Percentiles rank a stretch among this genome's conserved stretches.
Conservation (phyloP, 768 basidiomycete genomes). For the Rhodotorula sphaerocarpa region DNA sequence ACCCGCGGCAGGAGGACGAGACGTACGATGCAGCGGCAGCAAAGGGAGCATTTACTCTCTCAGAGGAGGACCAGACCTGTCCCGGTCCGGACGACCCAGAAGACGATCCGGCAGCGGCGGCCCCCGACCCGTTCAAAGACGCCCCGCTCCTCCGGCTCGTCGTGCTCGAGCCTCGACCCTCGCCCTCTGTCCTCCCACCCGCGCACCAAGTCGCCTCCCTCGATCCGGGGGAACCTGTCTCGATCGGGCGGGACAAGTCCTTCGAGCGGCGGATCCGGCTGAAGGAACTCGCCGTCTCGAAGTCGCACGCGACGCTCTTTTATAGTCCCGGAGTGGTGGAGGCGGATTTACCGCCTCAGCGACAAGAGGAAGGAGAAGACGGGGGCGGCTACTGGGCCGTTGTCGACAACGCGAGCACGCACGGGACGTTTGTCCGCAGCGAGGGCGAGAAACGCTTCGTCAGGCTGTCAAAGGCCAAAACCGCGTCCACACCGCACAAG, state of each 20-base stretch:
- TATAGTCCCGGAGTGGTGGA: constrained; percentile 54
- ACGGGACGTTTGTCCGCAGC: constrained; percentile 60
- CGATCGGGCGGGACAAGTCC: constrained; percentile 64
- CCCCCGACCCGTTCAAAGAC: constrained; percentile 2
- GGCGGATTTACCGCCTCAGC: too few relatives aligned
- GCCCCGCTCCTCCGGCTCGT: constrained; percentile 32
- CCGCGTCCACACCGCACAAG: neutral
- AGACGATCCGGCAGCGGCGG: neutral
- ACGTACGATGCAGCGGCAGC: neutral
- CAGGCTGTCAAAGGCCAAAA: constrained; percentile 19
- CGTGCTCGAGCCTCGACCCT: constrained; percentile 6
- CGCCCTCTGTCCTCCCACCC: constrained; percentile 4
- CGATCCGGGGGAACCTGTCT: constrained; percentile 55
- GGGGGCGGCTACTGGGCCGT: constrained; percentile 54
- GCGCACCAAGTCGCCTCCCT: constrained; percentile 51
- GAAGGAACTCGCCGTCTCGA: constrained; percentile 77
- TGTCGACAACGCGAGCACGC: constrained; percentile 78
- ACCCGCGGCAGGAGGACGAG: neutral
- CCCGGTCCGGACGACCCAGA: constrained; percentile 6
- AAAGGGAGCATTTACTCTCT: neutral
- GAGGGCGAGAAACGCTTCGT: neutral
- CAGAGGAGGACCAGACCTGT: constrained; percentile 27
- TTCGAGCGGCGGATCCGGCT: constrained; percentile 57
- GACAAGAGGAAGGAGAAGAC: neutral
- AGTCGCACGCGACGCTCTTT: constrained; percentile 66